Percentiles rank a stretch among this genome's conserved stretches.
Evolutionary conservation across 768 basidiomycete species (phyloP).

Genomic region (Collybiopsis luxurians): DNA sequence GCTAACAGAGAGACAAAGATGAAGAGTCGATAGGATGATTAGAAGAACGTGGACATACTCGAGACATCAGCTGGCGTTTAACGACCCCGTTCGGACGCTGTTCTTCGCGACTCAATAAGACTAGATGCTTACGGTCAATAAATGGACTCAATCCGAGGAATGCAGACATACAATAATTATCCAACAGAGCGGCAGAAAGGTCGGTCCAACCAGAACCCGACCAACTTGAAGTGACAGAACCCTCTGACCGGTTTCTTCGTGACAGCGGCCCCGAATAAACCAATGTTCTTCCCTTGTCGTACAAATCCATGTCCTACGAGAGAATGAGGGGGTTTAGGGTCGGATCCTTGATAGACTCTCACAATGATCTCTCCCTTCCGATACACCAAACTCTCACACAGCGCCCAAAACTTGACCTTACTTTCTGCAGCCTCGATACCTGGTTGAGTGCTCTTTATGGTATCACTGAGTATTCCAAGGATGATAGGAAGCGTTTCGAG

Average conservation of each 20-base stretch:
- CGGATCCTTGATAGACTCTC: slow-evolving; percentile 20
- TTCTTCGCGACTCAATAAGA: slow-evolving; percentile 65
- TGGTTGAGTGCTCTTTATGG: slow-evolving; percentile 83
- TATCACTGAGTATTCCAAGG: slow-evolving; percentile 61
- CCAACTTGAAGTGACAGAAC: slow-evolving; percentile 40
- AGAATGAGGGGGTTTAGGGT: neutral
- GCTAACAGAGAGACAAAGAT: slow-evolving; percentile 39
- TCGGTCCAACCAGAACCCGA: slow-evolving; percentile 74
- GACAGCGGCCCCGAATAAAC: slow-evolving; percentile 64
- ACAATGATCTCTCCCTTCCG: slow-evolving; percentile 83
- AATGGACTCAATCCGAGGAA: neutral
- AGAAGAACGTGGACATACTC: slow-evolving; percentile 42
- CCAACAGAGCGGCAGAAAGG: slow-evolving; percentile 62
- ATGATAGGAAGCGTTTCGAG: slow-evolving; percentile 73
- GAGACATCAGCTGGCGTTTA: slow-evolving; percentile 56
- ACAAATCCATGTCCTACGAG: slow-evolving; percentile 76
- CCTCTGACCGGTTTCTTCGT: slow-evolving; percentile 58
- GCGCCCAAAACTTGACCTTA: slow-evolving; percentile 84
- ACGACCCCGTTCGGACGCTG: slow-evolving; percentile 43
- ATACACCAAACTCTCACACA: slow-evolving; percentile 73
- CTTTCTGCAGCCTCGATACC: slow-evolving; percentile 90
- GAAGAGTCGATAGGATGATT: slow-evolving; percentile 1
- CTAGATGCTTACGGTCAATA: slow-evolving; percentile 29
- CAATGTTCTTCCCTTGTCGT: slow-evolving; percentile 71
- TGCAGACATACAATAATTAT: slow-evolving; percentile 65